Conservation (phyloP, 108 stramenopile genomes). For the Nitzschia sp. region DNA sequence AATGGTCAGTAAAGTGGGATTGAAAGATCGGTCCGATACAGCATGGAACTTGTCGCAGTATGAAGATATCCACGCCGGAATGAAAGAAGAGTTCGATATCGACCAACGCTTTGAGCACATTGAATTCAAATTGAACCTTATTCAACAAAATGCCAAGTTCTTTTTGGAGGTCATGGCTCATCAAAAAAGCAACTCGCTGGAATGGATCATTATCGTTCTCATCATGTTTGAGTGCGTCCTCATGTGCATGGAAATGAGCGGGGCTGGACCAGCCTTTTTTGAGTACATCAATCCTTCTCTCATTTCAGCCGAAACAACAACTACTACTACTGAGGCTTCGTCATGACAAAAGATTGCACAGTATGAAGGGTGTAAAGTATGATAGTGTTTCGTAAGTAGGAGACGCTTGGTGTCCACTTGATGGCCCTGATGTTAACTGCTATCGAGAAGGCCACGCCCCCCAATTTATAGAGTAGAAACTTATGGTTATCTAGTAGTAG, state of each 20-base stretch:
- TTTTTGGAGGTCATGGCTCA: constrained; percentile 89
- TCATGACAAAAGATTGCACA: too few relatives aligned
- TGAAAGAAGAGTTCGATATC: constrained; percentile 69
- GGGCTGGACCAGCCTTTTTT: constrained; percentile 63
- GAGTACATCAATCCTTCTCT: neutral
- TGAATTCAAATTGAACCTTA: constrained; percentile 89
- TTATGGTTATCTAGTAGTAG: too few relatives aligned
- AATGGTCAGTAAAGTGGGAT: constrained; percentile 87
- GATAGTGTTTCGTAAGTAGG: too few relatives aligned
- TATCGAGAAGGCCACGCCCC: too few relatives aligned
- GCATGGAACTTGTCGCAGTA: constrained; percentile 92
- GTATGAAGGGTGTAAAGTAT: too few relatives aligned
- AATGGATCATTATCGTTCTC: constrained; percentile 92
- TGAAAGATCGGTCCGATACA: constrained; percentile 88
- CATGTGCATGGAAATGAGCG: constrained; percentile 90
- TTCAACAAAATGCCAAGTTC: constrained; percentile 94
- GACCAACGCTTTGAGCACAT: constrained; percentile 78
- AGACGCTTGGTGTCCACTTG: too few relatives aligned
- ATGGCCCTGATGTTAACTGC: too few relatives aligned
- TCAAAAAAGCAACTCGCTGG: constrained; percentile 85
- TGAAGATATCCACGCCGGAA: constrained; percentile 73
- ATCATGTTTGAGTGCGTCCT: constrained; percentile 88
- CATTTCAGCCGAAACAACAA: neutral
- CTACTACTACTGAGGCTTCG: too few relatives aligned
- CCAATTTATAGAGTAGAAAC: too few relatives aligned